Evolutionary conservation across 306 rosid species (phyloP).

Genomic region (Rubus idaeus): DNA sequence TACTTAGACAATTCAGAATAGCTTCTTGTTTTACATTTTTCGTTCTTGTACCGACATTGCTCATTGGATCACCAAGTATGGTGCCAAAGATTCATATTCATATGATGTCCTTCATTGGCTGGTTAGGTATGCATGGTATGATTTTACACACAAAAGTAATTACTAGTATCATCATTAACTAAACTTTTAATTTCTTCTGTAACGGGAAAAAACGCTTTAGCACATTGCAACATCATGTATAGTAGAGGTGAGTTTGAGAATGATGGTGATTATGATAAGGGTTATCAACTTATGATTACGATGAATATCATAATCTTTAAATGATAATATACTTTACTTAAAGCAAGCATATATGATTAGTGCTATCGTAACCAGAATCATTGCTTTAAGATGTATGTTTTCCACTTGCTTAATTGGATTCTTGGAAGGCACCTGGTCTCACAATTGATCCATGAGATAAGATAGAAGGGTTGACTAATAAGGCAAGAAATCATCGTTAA

Average conservation of each 20-base stretch:
- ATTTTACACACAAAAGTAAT: too few species aligned
- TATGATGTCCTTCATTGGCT: too few species aligned
- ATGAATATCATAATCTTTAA: not conserved
- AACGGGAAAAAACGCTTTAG: not conserved
- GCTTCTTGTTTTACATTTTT: not conserved
- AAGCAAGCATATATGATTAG: not conserved
- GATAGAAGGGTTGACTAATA: not conserved
- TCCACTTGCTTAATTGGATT: not conserved
- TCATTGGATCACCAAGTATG: not conserved
- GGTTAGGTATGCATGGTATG: too few species aligned
- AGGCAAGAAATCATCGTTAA: not conserved
- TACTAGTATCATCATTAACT: not conserved
- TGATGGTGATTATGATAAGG: not conserved
- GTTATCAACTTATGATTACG: not conserved
- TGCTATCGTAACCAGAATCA: not conserved
- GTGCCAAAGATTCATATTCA: too few species aligned
- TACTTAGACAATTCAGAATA: not conserved
- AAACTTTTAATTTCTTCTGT: not conserved
- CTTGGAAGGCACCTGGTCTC: not conserved
- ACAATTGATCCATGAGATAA: not conserved
- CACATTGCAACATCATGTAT: not conserved
- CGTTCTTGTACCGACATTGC: not conserved
- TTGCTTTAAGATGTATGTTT: conserved; percentile 2
- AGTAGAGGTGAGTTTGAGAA: conserved; percentile 1
- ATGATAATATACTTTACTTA: conserved; percentile 9